These are phyloP conservation scores for Leucosporidium yakuticum DNA, from an alignment of 768 basidiomycete species.

Conservation along the genomic window DNA sequence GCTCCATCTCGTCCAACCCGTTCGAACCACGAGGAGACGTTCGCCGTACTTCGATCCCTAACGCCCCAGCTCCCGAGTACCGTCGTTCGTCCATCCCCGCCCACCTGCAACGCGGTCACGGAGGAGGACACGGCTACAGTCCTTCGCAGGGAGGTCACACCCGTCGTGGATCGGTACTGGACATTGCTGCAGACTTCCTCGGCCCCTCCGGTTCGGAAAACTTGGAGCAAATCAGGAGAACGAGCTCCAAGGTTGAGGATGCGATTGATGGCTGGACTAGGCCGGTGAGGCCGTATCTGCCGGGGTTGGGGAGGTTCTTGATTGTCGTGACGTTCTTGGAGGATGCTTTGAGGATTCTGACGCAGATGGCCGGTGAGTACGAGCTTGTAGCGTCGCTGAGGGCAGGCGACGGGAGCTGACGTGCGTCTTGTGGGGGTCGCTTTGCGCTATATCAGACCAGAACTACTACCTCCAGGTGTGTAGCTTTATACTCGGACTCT, in stretches of 20 bases:
- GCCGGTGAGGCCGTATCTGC: constrained; percentile 87
- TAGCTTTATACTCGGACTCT: constrained; percentile 15
- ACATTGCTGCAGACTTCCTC: constrained; percentile 28
- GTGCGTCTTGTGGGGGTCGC: neutral
- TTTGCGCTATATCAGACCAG: constrained; percentile 57
- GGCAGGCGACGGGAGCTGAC: neutral
- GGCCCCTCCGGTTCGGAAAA: constrained; percentile 22
- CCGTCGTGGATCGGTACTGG: constrained; percentile 20
- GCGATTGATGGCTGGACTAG: constrained; percentile 84
- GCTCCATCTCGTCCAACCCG: too few species aligned
- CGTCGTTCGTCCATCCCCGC: constrained; percentile 2
- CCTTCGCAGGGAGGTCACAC: constrained; percentile 7
- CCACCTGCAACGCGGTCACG: neutral
- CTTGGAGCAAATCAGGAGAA: constrained; percentile 39
- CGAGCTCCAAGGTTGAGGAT: constrained; percentile 62
- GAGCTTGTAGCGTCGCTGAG: neutral
- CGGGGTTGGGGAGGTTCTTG: constrained; percentile 88
- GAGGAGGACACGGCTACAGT: neutral
- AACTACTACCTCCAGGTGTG: constrained; percentile 96
- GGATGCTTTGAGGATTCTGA: constrained; percentile 85
- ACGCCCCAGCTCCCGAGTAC: neutral
- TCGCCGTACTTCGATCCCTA: too few species aligned
- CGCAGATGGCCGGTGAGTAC: constrained; percentile 42
- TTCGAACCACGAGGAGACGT: too few species aligned
- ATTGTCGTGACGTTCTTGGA: constrained; percentile 98